Evolutionary conservation across 148 eudicot genomes (phyloP).

Genomic region (Cornus suecica): DNA sequence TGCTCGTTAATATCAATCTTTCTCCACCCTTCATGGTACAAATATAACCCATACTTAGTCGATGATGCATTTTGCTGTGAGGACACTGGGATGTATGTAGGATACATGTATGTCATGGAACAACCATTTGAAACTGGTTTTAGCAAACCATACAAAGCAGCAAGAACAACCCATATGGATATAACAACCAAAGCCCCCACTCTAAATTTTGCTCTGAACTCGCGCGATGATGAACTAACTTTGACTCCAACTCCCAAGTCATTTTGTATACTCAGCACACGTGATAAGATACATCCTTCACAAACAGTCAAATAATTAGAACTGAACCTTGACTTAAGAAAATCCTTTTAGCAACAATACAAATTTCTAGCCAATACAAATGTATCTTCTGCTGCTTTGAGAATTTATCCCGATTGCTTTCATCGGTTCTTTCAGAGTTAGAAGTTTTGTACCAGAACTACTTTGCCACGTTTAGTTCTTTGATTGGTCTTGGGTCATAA

Average conservation of each 20-base stretch:
- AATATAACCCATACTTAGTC: conserved; percentile 67
- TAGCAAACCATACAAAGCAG: conserved; percentile 55
- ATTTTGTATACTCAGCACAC: background rate
- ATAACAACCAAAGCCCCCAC: conserved; percentile 41
- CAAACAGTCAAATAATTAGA: background rate
- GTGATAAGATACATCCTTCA: conserved; percentile 1
- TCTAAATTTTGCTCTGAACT: conserved; percentile 45
- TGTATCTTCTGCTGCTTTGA: no score
- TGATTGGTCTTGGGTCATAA: no score
- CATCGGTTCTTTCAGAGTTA: no score
- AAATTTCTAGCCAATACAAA: conserved; percentile 4
- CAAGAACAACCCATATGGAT: conserved; percentile 36
- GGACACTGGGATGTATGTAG: conserved; percentile 81
- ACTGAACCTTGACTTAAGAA: background rate
- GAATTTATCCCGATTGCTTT: no score
- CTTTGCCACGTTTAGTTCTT: no score
- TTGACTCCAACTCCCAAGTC: conserved; percentile 9
- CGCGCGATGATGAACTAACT: conserved; percentile 31
- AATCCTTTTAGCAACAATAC: background rate
- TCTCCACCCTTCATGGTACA: conserved; percentile 98
- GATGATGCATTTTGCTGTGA: conserved; percentile 49
- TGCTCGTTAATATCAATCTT: conserved; percentile 76
- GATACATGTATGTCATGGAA: conserved; percentile 94
- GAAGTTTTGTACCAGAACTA: no score
- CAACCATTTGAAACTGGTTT: conserved; percentile 78